Evolutionary conservation across 768 basidiomycete genomes (phyloP), one percentile per base, ranked within the genome.

Genomic region (Cystobasidium onofrii): DNA sequence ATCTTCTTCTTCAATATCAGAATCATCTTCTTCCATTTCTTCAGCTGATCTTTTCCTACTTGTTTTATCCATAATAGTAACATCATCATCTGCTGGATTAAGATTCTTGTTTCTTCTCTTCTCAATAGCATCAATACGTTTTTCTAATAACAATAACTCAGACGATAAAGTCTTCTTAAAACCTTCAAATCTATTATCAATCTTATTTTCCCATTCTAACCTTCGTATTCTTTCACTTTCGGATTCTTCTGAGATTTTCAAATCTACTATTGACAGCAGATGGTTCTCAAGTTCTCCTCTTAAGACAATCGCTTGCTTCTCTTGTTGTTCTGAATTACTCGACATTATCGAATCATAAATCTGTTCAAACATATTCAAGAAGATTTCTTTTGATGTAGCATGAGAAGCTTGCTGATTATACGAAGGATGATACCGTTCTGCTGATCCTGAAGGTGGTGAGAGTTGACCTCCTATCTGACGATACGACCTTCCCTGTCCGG

Each of bases 131-230:
- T 36, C 64, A 43, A 65, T 25, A 34, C 43, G 33, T 43, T 27
- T 65, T 41, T 65, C 64, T 7, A 65, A 29, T 9, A 65, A 43
- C 4, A 39, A 4, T 9, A 65, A 7, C 25, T 65, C 64, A 65
- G 9, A 10, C 13, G 33, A 36, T 29, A 65, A 34, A 43, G 27
- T 65, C 34, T 23, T 36, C 31, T 41, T 43, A 25, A 65, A 65
- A 39, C 18, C 33, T 10, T 65, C 64, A 17, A 44, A 36, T 43
- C 64, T 65, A 34, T 65, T 23, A 34, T 39, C 41, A 6, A 65
- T 39, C 25, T 36, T 65, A 6, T 65, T 27, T 43, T 65, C 66
- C 66, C 66, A 69, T 15, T 64, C 63, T 64, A 34, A 12, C 41
- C 63, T 29, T 31, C 31, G 9, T 15, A 36, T 12, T 34, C 64